Evolutionary conservation across 495 filamentous ascomycete species (phyloP), one percentile per base, ranked within the genome.

Genomic region (Trichoderma erinaceum): DNA sequence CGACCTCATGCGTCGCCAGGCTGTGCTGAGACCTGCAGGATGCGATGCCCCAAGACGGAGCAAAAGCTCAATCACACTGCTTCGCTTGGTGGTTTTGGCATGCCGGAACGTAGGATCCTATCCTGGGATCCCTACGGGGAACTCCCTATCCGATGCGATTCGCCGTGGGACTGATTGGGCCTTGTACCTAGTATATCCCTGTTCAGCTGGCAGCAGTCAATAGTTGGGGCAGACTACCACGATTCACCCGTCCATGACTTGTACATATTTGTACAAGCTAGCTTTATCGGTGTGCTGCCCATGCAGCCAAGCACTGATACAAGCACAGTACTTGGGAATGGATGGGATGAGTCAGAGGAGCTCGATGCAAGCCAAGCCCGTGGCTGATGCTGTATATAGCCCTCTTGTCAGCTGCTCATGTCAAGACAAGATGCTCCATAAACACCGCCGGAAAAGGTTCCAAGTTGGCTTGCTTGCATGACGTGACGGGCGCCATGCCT

Each of bases 1-100:
- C 56, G 56, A 61, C 56, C 56, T 61, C 56, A 61, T 61, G 56
- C 56, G 56, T 61, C 56, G 56, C 56, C 56, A 61, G 29, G 56
- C 10, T 32, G 56, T 32, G 56, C 25, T 32, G 56, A 61, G 56
- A 7, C 23, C 23, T 61, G n/a, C 56, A 61, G 56, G 56, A 61
- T 61, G 56, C n/a, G n/a, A n/a, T n/a, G n/a, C 52, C 56, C 56
- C 27, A 11, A 61, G 21, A 61, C 56, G 56, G 56, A 61, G 27
- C 4, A 48, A 16, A n/a, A 48, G n/a, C 25, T 61, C 56, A 7
- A 15, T 4, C 25, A 2, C 12, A 13, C 56, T 15, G 27, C 44
- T 48, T 15, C 44, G 56, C 23, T 32, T 61, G 6, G 0, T 32
- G 23, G 11, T 12, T 61, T 25, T 29, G 25, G n/a, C 13, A 61